Evolutionary conservation across 495 filamentous ascomycete genomes (phyloP), one percentile per base, ranked within the genome.

Genomic region (Talaromyces borbonicus): DNA sequence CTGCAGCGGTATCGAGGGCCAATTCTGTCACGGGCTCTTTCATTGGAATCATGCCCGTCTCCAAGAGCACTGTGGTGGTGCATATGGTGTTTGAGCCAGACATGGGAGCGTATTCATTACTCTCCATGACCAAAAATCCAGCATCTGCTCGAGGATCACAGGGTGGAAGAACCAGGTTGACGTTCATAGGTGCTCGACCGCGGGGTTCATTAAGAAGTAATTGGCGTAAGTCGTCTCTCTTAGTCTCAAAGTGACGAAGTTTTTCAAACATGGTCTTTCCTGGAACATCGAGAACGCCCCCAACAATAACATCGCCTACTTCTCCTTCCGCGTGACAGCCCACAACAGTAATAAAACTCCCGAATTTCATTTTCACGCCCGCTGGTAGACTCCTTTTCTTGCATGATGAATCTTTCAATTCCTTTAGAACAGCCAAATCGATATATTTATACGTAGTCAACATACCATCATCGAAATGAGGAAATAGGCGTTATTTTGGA

Each of bases 101-200:
- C 63, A 67, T 67, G 8, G 61, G 56, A 3, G 60, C 48, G 29
- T 63, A 65, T 30, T 67, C 61, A 15, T 67, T 56, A 47, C 58
- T 61, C 41, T 67, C 63, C 59, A 67, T 63, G 42, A 65, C 65
- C 32, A 67, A 16, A 48, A 67, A 65, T 0, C 63, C 63, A 6
- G 56, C 58, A 50, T 65, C 60, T 6, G 63, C 63, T 9, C 45
- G 46, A 6, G 60, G 60, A 32, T 63, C 52, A 32, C 59, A 65
- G 5, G 61, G 58, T 1, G 63, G 61, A 1, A 67, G 53, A n/a
- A 67, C 12, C 0, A 67, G 50, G 44, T 67, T 67, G 1, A 49
- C 56, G 45, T 56, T 57, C 52, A 60, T 61, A 1, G 61, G 50
- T 5, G 60, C 32, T 2, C 60, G 53, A n/a, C 63, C 63, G 4